Evolutionary conservation across 2,329 filamentous ascomycete species (phyloP), one percentile per base, ranked within the genome.

Genomic region (Epichloe typhina): DNA sequence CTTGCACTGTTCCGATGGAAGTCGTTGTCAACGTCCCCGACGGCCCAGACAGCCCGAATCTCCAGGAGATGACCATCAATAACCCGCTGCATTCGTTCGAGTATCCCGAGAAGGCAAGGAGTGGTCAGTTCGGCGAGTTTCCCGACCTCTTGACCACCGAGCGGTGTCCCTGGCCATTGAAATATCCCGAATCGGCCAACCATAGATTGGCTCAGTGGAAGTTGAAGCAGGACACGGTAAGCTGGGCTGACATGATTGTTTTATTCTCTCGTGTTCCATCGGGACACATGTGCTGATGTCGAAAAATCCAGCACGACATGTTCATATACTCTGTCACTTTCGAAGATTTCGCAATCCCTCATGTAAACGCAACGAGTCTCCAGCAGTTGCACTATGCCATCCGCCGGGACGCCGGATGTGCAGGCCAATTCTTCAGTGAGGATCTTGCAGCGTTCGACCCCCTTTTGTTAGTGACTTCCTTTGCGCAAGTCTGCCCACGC

Each of bases 1-100:
- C 58, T 0, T 66, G 68, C n/a, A 69, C 64, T 2, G 60, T 61
- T 2, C 58, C 61, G 26, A 55, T 61, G 40, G 68, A 61, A 11
- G 59, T 71, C 46, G 65, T 51, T 5, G 61, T 76, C 52, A 67
- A 66, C n/a, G 64, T 72, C 17, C 69, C 74, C 3, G 59, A 64
- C 21, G 68, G 68, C 47, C 55, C 58, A 37, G 59, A 64, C 21
- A 67, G 68, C 47, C 55, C 58, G 38, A 54, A 53, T 15, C 47
- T 68, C 19, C 54, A 52, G 42, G 33, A 53, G 4, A 61, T 67
- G 31, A 62, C 60, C 5, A 65, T 79, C 33, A 61, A 63, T 39
- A 82, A 81, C 58, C 78, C 79, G 3, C 62, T 82, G 0, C 71
- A 69, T 55, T 71, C 68, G 50, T 82, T 73, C 61, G 63, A 56